Evolutionary conservation across 352 stramenopile genomes (phyloP).

Genomic region (Globisporangium cystogenes): DNA sequence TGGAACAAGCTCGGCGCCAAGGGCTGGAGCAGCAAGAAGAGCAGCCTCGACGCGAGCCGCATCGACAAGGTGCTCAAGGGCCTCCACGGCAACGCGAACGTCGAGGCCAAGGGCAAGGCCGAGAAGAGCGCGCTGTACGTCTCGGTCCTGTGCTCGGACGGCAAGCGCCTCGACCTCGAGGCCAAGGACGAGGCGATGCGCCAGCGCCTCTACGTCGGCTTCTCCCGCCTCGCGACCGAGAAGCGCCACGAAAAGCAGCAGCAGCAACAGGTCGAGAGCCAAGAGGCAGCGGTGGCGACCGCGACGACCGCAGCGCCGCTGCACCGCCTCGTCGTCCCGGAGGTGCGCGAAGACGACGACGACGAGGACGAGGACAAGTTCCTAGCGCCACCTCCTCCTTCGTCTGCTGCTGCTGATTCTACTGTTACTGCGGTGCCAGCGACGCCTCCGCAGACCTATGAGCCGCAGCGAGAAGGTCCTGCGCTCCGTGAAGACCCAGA

Average conservation of each 20-base stretch:
- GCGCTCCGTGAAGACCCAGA: neutral
- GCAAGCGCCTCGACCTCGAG: conserved; percentile 47
- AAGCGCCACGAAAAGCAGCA: conserved; percentile 21
- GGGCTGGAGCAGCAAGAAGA: conserved; percentile 40
- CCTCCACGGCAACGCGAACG: conserved; percentile 24
- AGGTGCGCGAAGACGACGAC: neutral
- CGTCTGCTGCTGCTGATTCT: neutral
- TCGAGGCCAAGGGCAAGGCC: conserved; percentile 18
- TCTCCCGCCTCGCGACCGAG: conserved; percentile 40
- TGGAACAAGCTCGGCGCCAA: conserved; percentile 50
- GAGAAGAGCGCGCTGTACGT: conserved; percentile 36
- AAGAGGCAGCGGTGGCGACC: neutral
- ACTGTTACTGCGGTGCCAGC: neutral
- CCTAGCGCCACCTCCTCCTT: neutral
- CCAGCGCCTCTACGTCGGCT: conserved; percentile 44
- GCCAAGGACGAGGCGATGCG: conserved; percentile 37
- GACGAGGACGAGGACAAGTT: neutral
- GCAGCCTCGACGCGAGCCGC: conserved; percentile 27
- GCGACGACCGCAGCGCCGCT: neutral
- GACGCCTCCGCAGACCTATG: too few species aligned
- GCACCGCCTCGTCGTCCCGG: neutral
- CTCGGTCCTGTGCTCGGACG: conserved; percentile 36
- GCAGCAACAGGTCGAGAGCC: neutral
- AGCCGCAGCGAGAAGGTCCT: too few species aligned
- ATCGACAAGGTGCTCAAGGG: conserved; percentile 53